Evolutionary conservation across 1,139 yeast genomes (phyloP), one percentile per base, ranked within the genome.

Genomic region (Hyphopichia khmerensis): DNA sequence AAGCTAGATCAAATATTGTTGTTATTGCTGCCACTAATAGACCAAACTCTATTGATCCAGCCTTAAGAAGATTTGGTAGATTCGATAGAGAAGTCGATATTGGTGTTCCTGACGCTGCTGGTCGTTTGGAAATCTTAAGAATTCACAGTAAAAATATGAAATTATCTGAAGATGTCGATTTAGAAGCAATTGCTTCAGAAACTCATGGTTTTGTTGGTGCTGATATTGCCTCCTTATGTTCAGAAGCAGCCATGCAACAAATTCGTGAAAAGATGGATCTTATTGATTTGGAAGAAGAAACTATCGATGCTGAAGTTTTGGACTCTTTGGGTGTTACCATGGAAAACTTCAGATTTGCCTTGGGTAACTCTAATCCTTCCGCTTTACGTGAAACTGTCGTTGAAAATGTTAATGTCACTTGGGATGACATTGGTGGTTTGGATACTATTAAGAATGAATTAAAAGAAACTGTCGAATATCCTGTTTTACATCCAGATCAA

Each of bases 161-260:
- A 71, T 79, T 93, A 59, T 93, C 81, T 36, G 96, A 84, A 48
- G 99, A 88, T 60, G 99, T 93, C 43, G 97, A 93, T 65, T 80
- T 93, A 62, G 99, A 93, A 74, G 79, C 95, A 36, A 87, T 93
- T 66, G 77, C 78, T 9, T 63, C 74, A 16, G 79, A 73, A 52
- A 93, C 99, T 29, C 99, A 93, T 64, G 99, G 99, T 74, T 93
- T 90, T 61, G 99, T 93, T 46, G 99, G 99, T 75, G 96, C 98
- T 41, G 79, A 74, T 64, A 61, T 74, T 43, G 79, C 79, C 17
- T 91, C 98, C 5, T 77, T 95, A 59, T 93, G 99, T 78, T 90
- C 98, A 19, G 99, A 95, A 73, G 99, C 99, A 49, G 99, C 99
- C 47, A 74, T 74, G 79, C 79, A 74, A 62, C 99, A 95, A 73